Evolutionary conservation across 768 basidiomycete genomes (phyloP).

Genomic region (Kwoniella mangroviensis): DNA sequence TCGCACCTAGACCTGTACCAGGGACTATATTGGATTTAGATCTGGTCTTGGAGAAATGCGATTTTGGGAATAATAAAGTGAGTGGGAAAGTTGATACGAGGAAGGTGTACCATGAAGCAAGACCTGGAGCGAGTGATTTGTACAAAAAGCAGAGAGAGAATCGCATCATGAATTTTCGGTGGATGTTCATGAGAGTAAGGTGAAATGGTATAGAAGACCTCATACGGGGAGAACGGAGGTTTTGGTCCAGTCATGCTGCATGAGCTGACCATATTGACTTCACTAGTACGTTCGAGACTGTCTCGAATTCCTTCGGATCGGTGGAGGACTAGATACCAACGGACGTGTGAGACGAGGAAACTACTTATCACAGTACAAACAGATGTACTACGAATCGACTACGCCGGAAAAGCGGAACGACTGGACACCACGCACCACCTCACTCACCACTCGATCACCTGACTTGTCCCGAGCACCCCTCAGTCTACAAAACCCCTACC

Average conservation of each 20-base stretch:
- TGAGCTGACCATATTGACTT: background rate
- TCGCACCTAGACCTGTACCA: slow-evolving; percentile 82
- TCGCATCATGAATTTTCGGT: too few relatives aligned
- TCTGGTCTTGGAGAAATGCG: slow-evolving; percentile 87
- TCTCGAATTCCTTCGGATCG: slow-evolving; percentile 88
- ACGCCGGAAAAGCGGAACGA: slow-evolving; percentile 55
- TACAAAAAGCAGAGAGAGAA: too few relatives aligned
- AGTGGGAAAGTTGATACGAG: slow-evolving; percentile 21
- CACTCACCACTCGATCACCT: slow-evolving; percentile 28
- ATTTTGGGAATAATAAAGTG: slow-evolving; percentile 71
- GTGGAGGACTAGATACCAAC: slow-evolving; percentile 83
- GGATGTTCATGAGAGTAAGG: too few relatives aligned
- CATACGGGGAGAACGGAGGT: too few relatives aligned
- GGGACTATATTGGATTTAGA: slow-evolving; percentile 90
- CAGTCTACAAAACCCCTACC: slow-evolving; percentile 42
- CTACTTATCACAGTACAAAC: slow-evolving; percentile 77
- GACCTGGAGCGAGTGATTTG: too few relatives aligned
- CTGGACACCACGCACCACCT: slow-evolving; percentile 27
- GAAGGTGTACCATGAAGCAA: slow-evolving; percentile 8
- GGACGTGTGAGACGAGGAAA: slow-evolving; percentile 74
- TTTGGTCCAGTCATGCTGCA: background rate
- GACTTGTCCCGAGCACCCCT: slow-evolving; percentile 46
- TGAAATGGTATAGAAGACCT: too few relatives aligned
- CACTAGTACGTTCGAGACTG: slow-evolving; percentile 94
- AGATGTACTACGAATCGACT: slow-evolving; percentile 76